Evolutionary conservation across 23 red algal genomes (phyloP).

Genomic region (Porphyridium purpureum): DNA sequence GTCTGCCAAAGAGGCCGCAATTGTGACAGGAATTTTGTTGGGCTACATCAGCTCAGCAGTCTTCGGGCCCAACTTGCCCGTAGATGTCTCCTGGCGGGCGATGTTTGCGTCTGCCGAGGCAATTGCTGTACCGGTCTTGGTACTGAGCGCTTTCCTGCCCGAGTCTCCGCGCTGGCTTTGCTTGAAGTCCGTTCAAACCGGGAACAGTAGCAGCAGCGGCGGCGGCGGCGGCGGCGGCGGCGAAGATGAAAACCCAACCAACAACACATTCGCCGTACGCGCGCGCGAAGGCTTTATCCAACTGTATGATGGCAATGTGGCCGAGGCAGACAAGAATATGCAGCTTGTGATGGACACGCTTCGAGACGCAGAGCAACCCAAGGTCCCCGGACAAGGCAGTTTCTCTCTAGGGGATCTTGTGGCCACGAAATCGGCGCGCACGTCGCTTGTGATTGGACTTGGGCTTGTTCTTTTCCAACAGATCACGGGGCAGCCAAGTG

Average conservation of each 20-base stretch:
- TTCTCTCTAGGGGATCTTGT: background rate
- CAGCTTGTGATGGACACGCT: too few species aligned
- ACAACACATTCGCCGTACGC: background rate
- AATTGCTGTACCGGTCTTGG: background rate
- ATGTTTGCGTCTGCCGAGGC: slow-evolving; percentile 7
- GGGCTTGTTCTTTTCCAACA: slow-evolving; percentile 18
- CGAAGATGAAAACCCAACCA: background rate
- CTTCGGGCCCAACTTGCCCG: slow-evolving; percentile 9
- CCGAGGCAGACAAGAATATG: too few species aligned
- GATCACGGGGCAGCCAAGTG: slow-evolving; percentile 16
- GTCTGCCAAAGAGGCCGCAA: slow-evolving; percentile 14
- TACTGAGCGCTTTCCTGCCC: background rate
- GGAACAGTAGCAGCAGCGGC: background rate
- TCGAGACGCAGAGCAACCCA: too few species aligned
- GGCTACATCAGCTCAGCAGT: slow-evolving; percentile 9
- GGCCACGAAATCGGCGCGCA: background rate
- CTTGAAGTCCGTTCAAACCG: background rate
- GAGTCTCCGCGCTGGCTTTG: slow-evolving; percentile 17
- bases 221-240: background rate
- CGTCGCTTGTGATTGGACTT: slow-evolving; percentile 6
- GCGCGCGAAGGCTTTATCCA: background rate
- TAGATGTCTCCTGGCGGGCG: slow-evolving; percentile 13
- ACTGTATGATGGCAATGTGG: too few species aligned
- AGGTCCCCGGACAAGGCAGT: background rate
- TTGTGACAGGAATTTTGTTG: slow-evolving; percentile 11